Evolutionary conservation across 768 basidiomycete genomes (phyloP).

Genomic region (Exsudoporus frostii): DNA sequence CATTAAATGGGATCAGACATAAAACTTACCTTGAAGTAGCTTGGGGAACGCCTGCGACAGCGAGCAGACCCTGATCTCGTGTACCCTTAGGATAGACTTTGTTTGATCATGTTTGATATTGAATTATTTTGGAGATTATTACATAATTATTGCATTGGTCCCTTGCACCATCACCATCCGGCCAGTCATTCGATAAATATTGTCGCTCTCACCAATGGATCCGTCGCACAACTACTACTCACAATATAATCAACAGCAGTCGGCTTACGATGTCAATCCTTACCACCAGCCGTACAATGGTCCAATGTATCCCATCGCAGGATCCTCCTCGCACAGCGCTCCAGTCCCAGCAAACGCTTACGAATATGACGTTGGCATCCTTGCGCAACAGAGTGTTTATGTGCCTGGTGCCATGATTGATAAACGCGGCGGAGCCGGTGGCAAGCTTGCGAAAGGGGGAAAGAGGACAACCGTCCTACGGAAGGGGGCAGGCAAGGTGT

Average conservation of each 20-base stretch:
- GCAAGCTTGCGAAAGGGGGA: slow-evolving; percentile 83
- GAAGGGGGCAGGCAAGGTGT: slow-evolving; percentile 94
- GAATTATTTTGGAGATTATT: slow-evolving; percentile 5
- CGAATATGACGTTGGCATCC: slow-evolving; percentile 88
- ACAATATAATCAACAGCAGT: slow-evolving; percentile 51
- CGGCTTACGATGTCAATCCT: slow-evolving; percentile 64
- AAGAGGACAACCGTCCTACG: slow-evolving; percentile 92
- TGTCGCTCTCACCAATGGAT: slow-evolving; percentile 24
- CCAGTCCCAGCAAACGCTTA: slow-evolving; percentile 88
- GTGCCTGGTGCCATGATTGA: slow-evolving; percentile 90
- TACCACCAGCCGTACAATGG: slow-evolving; percentile 81
- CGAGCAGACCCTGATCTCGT: slow-evolving; percentile 14
- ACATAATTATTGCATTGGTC: slow-evolving; percentile 8
- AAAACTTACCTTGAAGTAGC: slow-evolving; percentile 40
- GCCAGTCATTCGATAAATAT: neutral
- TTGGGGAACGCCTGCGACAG: slow-evolving; percentile 31
- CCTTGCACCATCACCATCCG: neutral
- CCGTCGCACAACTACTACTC: slow-evolving; percentile 43
- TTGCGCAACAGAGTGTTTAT: slow-evolving; percentile 89
- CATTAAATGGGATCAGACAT: neutral
- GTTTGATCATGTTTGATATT: slow-evolving; percentile 32
- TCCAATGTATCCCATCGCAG: slow-evolving; percentile 65
- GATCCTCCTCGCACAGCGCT: slow-evolving; percentile 68
- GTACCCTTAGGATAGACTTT: slow-evolving; percentile 15
- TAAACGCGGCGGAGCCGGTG: slow-evolving; percentile 80